Conservation (phyloP, 441 rosid species). For the Dalechampia spathulata region DNA sequence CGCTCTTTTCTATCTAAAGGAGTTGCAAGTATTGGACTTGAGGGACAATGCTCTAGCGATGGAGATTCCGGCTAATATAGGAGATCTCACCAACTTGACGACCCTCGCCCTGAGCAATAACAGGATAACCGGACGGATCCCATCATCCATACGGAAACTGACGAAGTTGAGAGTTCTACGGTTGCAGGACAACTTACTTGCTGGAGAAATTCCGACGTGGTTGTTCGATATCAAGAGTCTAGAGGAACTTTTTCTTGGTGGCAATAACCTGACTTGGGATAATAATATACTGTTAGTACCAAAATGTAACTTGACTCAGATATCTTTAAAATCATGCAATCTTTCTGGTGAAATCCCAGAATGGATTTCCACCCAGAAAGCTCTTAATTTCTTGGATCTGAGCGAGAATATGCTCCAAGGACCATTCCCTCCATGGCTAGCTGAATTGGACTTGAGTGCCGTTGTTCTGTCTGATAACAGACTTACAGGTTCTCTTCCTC, state of each 20-base stretch:
- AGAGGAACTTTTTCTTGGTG: slow-evolving; percentile 23
- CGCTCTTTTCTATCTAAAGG: slow-evolving; percentile 12
- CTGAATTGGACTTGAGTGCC: slow-evolving; percentile 20
- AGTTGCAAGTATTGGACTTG: slow-evolving; percentile 19
- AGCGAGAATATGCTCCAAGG: slow-evolving; percentile 29
- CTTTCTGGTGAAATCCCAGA: slow-evolving; percentile 22
- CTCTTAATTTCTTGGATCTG: slow-evolving; percentile 24
- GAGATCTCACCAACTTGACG: slow-evolving; percentile 22
- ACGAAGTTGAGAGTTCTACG: slow-evolving; percentile 16
- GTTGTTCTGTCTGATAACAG: slow-evolving; percentile 23
- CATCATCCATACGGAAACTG: slow-evolving; percentile 19
- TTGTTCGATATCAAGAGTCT: slow-evolving; percentile 22
- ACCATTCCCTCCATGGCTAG: slow-evolving; percentile 23
- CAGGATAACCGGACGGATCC: slow-evolving; percentile 22
- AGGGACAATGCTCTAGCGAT: slow-evolving; percentile 18
- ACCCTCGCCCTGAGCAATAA: slow-evolving; percentile 21
- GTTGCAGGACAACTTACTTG: slow-evolving; percentile 21
- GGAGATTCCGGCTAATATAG: slow-evolving; percentile 27
- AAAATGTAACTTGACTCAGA: slow-evolving; percentile 15
- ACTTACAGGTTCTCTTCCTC: slow-evolving; percentile 27
- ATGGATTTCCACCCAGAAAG: slow-evolving; percentile 24
- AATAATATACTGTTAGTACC: slow-evolving; percentile 17
- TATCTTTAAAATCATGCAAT: slow-evolving; percentile 25
- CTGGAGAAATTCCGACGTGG: slow-evolving; percentile 26
- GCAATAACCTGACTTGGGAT: slow-evolving; percentile 27